Evolutionary conservation across 805 yeast species (phyloP).

Genomic region (Yarrowia sp.): DNA sequence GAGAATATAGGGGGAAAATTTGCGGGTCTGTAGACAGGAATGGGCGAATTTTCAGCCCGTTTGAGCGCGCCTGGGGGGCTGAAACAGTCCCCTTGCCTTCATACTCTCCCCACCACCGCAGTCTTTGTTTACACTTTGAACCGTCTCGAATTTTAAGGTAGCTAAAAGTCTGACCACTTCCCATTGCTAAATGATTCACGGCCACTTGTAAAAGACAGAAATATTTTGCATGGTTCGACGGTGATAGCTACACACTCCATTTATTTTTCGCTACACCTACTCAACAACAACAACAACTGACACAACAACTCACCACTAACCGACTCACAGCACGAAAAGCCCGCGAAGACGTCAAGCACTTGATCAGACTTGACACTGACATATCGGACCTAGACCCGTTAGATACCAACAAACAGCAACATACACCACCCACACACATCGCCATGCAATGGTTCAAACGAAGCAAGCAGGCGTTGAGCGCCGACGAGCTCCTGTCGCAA

Average conservation of each 20-base stretch:
- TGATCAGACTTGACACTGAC: neutral
- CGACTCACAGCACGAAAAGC: too few species aligned
- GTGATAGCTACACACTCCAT: neutral
- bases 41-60: neutral
- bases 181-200: conserved; percentile 16
- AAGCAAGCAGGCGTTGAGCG: conserved; percentile 28
- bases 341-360: neutral
- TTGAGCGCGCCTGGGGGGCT: neutral
- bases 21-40: neutral
- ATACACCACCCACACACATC: neutral
- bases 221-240: conserved; percentile 23
- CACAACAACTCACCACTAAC: neutral
- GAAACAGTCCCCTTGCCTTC: conserved; percentile 8
- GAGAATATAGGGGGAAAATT: neutral
- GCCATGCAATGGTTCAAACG: conserved; percentile 32
- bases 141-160: conserved; percentile 16
- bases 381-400: neutral
- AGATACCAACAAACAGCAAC: conserved; percentile 3
- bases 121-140: conserved; percentile 28
- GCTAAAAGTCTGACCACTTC: conserved; percentile 35
- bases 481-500: conserved; percentile 34
- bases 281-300: neutral
- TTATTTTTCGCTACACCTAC: neutral
- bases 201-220: neutral
- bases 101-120: conserved; percentile 5